Evolutionary conservation across 1,284 basidiomycete genomes (phyloP), one percentile per base, ranked within the genome.

Genomic region (Pterulicium gracile): DNA sequence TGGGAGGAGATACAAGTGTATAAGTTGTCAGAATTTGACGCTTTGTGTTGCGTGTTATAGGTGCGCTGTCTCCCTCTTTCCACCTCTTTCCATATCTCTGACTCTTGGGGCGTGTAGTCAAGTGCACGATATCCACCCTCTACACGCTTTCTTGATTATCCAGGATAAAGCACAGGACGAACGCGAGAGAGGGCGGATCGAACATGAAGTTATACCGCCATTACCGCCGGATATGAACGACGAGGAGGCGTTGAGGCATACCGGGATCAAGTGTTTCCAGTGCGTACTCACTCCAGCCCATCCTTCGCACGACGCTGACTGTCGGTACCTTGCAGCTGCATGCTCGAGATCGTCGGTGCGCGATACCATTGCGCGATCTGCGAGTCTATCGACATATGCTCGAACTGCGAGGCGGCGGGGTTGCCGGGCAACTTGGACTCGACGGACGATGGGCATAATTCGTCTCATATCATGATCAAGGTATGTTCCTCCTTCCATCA

Each of bases 351-450:
- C 50, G 76, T 93, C 19, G 90, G 91, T 14, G 88, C 89, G 14
- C 75, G 88, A 4, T 94, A 91, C 63, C 91, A 91, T 56, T 95
- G 91, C 54, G 87, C 87, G 4, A 80, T 88, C n/a, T 95, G 91
- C 57, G 71, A 78, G 45, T 72, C 75, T 10, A 73, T 89, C 22
- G 86, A 89, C 55, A 88, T 94, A 15, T 95, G 91, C 57, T 77
- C 83, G 15, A 89, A 91, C 55, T 95, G 91, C 60, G 91, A 94
- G 61, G 81, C 81, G 3, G 85, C 81, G 7, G 88, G 88, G 14
- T 69, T 91, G 14, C 84, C 85, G 3, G 86, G 84, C 2, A 87
- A 88, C 51, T 62, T 88, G 4, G 81, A 88, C 51, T 80, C 82
- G 0, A 10, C 7, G 7, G 67, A 74, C 1, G 83, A 88, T 40